phyloP scores from a whole-genome alignment of 352 stramenopile species.

The Sclerospora graminicola region DNA sequence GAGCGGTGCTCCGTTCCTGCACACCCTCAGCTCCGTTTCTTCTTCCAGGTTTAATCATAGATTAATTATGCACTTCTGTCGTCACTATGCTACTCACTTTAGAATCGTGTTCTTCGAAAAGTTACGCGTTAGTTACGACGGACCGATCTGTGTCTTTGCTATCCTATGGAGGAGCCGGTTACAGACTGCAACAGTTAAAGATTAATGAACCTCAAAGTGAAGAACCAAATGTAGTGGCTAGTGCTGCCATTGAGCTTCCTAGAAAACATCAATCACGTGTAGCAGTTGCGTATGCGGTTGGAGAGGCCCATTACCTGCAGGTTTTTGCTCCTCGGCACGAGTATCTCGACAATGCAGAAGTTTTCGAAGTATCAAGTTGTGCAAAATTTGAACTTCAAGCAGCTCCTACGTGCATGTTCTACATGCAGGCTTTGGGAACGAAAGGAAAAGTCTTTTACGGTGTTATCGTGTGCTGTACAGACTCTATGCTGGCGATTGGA shows the following conservation, averaged over 20 bases:
- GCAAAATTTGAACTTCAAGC: constrained; percentile 48
- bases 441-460: constrained; percentile 35
- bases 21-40: constrained; percentile 31
- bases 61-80: background rate
- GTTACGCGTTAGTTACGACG: constrained; percentile 56
- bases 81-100: background rate
- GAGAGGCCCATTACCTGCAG: constrained; percentile 24
- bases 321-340: constrained; percentile 10
- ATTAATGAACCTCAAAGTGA: constrained; percentile 18
- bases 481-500: constrained; percentile 52
- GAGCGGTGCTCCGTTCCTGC: constrained; percentile 41
- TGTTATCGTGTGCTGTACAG: constrained; percentile 47
- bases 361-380: constrained; percentile 1
- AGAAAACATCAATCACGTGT: constrained; percentile 16
- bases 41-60: constrained; percentile 20
- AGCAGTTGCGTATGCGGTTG: constrained; percentile 39
- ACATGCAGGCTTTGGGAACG: constrained; percentile 22
- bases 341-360: constrained; percentile 5
- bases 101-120: constrained; percentile 6
- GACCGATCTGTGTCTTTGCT: constrained; percentile 46
- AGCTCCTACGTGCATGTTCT: constrained; percentile 43
- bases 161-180: constrained; percentile 23
- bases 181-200: constrained; percentile 27
- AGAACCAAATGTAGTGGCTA: constrained; percentile 31
- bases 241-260: constrained; percentile 34